Percentiles rank a stretch among this genome's conserved stretches.
Conservation (phyloP, 371 early-diverging fungal genomes). For the Actinomucor elegans region DNA sequence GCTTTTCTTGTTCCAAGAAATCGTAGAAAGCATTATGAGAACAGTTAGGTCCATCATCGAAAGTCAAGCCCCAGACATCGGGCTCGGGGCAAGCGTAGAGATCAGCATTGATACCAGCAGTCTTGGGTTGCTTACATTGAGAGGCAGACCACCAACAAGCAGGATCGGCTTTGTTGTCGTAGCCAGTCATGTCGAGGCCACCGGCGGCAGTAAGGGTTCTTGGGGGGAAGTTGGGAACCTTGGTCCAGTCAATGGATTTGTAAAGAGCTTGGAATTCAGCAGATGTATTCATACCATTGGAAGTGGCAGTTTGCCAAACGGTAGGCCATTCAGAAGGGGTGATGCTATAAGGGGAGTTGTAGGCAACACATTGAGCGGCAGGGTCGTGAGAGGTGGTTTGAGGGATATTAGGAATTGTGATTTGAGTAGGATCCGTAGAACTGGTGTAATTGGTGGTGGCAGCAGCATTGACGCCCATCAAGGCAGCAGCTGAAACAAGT, state of each 20-base stretch:
- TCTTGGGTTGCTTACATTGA: conserved; percentile 41
- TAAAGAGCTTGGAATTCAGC: conserved; percentile 21
- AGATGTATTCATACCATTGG: conserved; percentile 22
- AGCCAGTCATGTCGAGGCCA: conserved; percentile 20
- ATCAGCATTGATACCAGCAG: conserved; percentile 33
- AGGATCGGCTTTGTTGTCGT: conserved; percentile 40
- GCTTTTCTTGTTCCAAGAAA: conserved; percentile 42
- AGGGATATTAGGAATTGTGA: conserved; percentile 22
- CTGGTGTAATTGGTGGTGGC: conserved; percentile 26
- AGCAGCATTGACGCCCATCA: conserved; percentile 18
- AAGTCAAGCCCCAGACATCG: conserved; percentile 49
- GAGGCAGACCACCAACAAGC: conserved; percentile 53
- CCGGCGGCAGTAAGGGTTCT: conserved; percentile 21
- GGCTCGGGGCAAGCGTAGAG: conserved; percentile 42
- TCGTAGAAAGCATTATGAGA: conserved; percentile 54
- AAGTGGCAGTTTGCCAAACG: conserved; percentile 26
- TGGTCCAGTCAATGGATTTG: conserved; percentile 41
- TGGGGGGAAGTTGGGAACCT: conserved; percentile 31
- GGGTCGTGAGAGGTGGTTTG: conserved; percentile 25
- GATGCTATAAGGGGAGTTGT: conserved; percentile 18
- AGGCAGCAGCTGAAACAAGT: conserved; percentile 10
- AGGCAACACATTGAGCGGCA: conserved; percentile 19
- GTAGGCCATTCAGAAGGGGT: conserved; percentile 24
- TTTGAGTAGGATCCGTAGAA: conserved; percentile 21
- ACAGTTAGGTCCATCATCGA: conserved; percentile 55